These are phyloP conservation scores for Linum lewisii DNA, from an alignment of 345 rosid genomes.

Conservation along the genomic window DNA sequence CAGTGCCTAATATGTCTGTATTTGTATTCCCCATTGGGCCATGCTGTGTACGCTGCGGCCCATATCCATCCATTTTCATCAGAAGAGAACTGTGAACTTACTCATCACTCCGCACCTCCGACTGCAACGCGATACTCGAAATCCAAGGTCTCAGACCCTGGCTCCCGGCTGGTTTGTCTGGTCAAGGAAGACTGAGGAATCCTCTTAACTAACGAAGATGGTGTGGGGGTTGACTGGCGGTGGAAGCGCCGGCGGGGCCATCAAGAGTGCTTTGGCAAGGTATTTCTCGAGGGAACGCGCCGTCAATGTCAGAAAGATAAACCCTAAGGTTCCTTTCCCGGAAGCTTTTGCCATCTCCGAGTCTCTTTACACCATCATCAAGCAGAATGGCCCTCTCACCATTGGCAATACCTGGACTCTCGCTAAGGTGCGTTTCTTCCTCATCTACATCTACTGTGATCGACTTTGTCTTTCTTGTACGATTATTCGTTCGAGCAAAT, in stretches of 20 bases:
- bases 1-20: too few relatives aligned
- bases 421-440: slow-evolving; percentile 47
- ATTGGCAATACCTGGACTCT: slow-evolving; percentile 66
- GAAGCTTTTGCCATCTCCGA: slow-evolving; percentile 70
- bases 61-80: not conserved
- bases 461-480: not conserved
- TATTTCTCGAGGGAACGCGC: slow-evolving; percentile 63
- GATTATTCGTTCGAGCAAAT: not conserved
- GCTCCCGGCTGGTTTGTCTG: not conserved
- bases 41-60: not conserved
- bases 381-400: slow-evolving; percentile 65
- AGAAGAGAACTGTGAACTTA: not conserved
- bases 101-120: not conserved
- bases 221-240: not conserved
- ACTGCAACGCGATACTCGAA: not conserved
- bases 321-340: slow-evolving; percentile 81
- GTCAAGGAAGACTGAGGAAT: not conserved
- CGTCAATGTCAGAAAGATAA: slow-evolving; percentile 79
- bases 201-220: not conserved
- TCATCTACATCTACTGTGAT: not conserved
- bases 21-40: not conserved
- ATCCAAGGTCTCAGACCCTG: not conserved
- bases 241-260: not conserved
- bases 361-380: slow-evolving; percentile 54
- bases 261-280: slow-evolving; percentile 25